phyloP scores from a whole-genome alignment of 1,284 basidiomycete genomes.

The Ustilago lituana region DNA sequence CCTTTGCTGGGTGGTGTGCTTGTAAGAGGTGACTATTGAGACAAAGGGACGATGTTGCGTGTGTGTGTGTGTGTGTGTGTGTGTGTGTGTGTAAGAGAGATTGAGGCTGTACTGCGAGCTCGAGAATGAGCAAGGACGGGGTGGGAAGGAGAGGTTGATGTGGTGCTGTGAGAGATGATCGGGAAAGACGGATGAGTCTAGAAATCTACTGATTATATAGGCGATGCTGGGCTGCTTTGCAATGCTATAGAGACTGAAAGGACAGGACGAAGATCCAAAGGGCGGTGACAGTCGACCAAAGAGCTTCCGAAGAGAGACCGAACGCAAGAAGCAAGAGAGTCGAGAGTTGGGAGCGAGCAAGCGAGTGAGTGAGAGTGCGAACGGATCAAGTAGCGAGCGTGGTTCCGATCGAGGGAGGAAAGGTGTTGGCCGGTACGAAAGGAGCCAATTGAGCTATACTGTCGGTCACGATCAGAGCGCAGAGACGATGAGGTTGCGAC shows the following conservation, averaged over 20 bases:
- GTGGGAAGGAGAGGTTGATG: not conserved
- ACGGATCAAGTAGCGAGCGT: slow-evolving; percentile 7
- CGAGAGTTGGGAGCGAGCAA: not conserved
- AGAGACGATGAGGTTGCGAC: no score
- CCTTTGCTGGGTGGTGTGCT: no score
- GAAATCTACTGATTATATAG: slow-evolving; percentile 20
- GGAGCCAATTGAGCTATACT: not conserved
- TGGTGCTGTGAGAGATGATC: slow-evolving; percentile 6
- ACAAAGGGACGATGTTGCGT: no score
- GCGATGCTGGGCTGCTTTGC: slow-evolving; percentile 4
- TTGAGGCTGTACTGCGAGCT: not conserved
- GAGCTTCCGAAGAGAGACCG: slow-evolving; percentile 4
- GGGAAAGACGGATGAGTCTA: not conserved
- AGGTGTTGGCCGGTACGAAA: no score
- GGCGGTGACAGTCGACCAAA: not conserved
- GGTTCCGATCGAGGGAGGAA: slow-evolving; percentile 10
- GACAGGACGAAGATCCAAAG: not conserved
- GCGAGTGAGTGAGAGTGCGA: no score
- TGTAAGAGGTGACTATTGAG: no score
- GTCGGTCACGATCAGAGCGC: not conserved
- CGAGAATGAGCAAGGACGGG: slow-evolving; percentile 1
- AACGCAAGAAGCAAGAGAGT: not conserved
- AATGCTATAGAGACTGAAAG: slow-evolving; percentile 6
- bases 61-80: no score
- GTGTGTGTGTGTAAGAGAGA: no score